Evolutionary conservation across 306 rosid genomes (phyloP).

Genomic region (Begonia fuchsioides): DNA sequence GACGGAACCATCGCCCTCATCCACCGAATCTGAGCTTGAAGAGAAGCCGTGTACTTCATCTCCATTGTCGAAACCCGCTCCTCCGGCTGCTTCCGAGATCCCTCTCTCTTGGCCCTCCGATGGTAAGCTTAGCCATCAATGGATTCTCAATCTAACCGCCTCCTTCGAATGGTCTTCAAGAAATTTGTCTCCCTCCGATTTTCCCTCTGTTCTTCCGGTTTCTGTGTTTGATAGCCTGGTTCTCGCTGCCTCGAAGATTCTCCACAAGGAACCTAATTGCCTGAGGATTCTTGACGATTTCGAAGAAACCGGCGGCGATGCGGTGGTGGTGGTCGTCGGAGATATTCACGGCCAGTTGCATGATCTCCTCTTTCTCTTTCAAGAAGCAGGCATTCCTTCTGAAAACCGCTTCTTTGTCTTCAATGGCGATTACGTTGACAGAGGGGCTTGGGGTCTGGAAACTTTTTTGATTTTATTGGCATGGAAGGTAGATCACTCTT

Average conservation of each 20-base stretch:
- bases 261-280: slow-evolving; percentile 77
- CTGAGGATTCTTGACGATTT: slow-evolving; percentile 29
- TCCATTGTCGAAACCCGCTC: slow-evolving; percentile 3
- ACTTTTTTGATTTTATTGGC: slow-evolving; percentile 57
- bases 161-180: slow-evolving; percentile 66
- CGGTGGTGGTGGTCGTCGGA: slow-evolving; percentile 40
- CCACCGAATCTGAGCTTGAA: slow-evolving; percentile 7
- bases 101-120: slow-evolving; percentile 62
- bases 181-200: slow-evolving; percentile 34
- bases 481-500: slow-evolving; percentile 37
- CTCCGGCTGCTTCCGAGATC: slow-evolving; percentile 19
- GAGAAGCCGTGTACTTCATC: slow-evolving; percentile 7
- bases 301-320: slow-evolving; percentile 6
- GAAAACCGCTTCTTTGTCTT: slow-evolving; percentile 46
- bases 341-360: slow-evolving; percentile 79
- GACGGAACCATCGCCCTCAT: slow-evolving; percentile 3
- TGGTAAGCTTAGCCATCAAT: slow-evolving; percentile 28
- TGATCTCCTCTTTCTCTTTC: slow-evolving; percentile 51
- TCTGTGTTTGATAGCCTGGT: slow-evolving; percentile 44
- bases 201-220: slow-evolving; percentile 50
- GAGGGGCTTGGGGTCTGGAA: slow-evolving; percentile 95
- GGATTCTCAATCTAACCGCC: slow-evolving; percentile 40
- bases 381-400: slow-evolving; percentile 54
- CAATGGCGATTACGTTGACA: slow-evolving; percentile 81
- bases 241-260: slow-evolving; percentile 61